Conservation (phyloP, 176 grass and related monocot genomes). For the Olyra latifolia region DNA sequence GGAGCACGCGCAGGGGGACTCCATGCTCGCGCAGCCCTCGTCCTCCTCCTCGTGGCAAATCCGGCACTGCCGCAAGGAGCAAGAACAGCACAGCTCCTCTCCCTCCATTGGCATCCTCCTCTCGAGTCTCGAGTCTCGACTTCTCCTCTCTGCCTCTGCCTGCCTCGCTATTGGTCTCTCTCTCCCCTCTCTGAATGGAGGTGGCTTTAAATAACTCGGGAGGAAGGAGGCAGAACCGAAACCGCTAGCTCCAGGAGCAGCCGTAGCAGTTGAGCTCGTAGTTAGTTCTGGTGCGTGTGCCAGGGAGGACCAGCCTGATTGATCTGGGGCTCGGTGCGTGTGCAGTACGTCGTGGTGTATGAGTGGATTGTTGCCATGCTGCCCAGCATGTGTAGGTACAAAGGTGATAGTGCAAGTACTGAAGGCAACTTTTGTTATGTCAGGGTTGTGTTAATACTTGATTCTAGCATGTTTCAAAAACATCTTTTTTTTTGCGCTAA, state of each 20-base stretch:
- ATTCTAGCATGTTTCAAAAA: not conserved
- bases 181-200: slow-evolving; percentile 3
- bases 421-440: slow-evolving; percentile 11
- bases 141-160: slow-evolving; percentile 4
- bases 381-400: not conserved
- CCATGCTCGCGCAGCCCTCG: slow-evolving; percentile 45
- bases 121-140: too few species aligned
- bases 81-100: slow-evolving; percentile 24
- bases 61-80: slow-evolving; percentile 52
- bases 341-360: not conserved
- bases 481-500: not conserved
- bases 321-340: not conserved
- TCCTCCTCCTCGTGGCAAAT: slow-evolving; percentile 90
- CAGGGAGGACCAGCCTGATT: not conserved
- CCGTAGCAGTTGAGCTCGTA: not conserved
- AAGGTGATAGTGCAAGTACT: not conserved
- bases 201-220: slow-evolving; percentile 23
- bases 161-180: not conserved
- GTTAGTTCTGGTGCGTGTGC: too few species aligned
- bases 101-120: slow-evolving; percentile 17
- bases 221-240: not conserved
- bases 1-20: slow-evolving; percentile 81
- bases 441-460: not conserved
- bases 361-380: slow-evolving; percentile 9
- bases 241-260: not conserved